Evolutionary conservation across 2,329 filamentous ascomycete species (phyloP), one percentile per base, ranked within the genome.

Genomic region (Colletotrichum sp.): DNA sequence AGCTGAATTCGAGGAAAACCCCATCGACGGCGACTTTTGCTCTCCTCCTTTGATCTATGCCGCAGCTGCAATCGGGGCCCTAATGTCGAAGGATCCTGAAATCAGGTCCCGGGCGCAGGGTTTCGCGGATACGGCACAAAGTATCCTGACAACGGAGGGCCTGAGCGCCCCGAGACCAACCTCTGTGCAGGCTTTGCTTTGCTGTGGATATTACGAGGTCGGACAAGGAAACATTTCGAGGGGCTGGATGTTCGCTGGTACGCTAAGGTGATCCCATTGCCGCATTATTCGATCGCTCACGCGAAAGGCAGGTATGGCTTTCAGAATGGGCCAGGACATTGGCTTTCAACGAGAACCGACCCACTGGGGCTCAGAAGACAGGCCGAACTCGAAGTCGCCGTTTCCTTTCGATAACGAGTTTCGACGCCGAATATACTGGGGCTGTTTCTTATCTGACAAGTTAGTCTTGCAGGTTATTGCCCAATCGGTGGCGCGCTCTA

Each of bases 321-420:
- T 83, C 70, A 80, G 81, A 10, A 82, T 83, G 78, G 81, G 78
- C 2, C 80, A 82, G 43, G 81, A 83, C 39, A 68, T 83, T 13
- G 81, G 81, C 8, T 80, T 83, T 32, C 81, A 83, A 55, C 78
- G 77, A 74, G 81, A 81, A 16, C 79, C 81, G 4, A 77, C 77
- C 21, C 64, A 72, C 13, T 82, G 79, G 78, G 57, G 79, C 4
- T 70, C 72, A 0, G 68, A 78, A 18, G 78, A 81, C 9, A 65
- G 63, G 4, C 78, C 81, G 0, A 72, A 80, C 1, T 67, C 63
- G 4, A 78, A 78, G 0, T 52, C 68, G 0, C 78, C 80, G 14
- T 65, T 24, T 3, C 48, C 72, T 7, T 74, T 71, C 43, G 78
- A 82, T 36, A 39, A 80, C 8, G 81, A 82, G 26, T 79, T 82